A percentile compares a stretch with the other conserved stretches of the same genome.
Conservation (phyloP, 1,139 yeast species). For the Pneumocystis carinii region DNA sequence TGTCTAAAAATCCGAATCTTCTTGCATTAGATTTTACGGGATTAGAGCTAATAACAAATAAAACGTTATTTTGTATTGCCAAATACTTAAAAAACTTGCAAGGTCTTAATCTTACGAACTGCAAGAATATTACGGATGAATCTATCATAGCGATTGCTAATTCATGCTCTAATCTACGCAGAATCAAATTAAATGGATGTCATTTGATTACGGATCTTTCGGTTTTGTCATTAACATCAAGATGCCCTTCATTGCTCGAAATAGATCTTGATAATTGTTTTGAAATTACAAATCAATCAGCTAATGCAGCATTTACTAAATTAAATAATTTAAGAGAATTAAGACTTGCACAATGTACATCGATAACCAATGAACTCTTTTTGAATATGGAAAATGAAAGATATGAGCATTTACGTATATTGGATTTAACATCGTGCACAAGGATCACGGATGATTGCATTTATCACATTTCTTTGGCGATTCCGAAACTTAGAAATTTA, state of each 20-base stretch:
- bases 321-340: constrained; percentile 67
- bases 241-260: constrained; percentile 72
- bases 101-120: constrained; percentile 81
- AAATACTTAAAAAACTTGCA: constrained; percentile 60
- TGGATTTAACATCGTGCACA: constrained; percentile 76
- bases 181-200: constrained; percentile 68
- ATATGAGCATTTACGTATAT: constrained; percentile 48
- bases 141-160: constrained; percentile 48
- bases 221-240: constrained; percentile 44
- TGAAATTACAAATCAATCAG: constrained; percentile 49
- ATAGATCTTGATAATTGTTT: constrained; percentile 77
- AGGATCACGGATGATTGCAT: constrained; percentile 70
- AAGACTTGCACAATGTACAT: constrained; percentile 31
- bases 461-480: constrained; percentile 52
- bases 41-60: constrained; percentile 54
- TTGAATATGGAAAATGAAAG: constrained; percentile 19
- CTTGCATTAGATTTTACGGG: constrained; percentile 85
- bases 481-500: constrained; percentile 77
- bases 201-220: constrained; percentile 52
- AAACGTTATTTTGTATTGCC: constrained; percentile 56
- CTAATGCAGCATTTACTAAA: constrained; percentile 46
- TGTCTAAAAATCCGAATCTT: constrained; percentile 50
- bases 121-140: constrained; percentile 49
- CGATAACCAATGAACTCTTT: constrained; percentile 43
- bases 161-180: constrained; percentile 59